Evolutionary conservation across 2,329 filamentous ascomycete species (phyloP).

Genomic region (Neofusicoccum parvum): DNA sequence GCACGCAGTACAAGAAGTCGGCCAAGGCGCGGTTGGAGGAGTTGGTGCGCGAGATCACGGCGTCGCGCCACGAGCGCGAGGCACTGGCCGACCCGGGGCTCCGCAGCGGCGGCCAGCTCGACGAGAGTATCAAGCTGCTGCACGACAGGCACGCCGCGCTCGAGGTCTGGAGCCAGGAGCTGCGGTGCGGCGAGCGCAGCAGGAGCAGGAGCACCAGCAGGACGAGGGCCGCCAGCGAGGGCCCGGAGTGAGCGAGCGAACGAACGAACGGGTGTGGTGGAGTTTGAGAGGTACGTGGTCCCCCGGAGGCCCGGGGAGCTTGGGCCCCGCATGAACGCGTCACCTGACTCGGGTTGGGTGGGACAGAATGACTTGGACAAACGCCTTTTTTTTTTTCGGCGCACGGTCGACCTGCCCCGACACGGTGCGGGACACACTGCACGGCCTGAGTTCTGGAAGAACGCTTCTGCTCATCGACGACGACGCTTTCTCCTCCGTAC

Average conservation of each 20-base stretch:
- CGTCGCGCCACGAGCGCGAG: constrained; percentile 10
- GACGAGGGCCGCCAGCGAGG: neutral
- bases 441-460: no score
- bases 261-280: neutral
- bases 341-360: no score
- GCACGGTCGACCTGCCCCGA: no score
- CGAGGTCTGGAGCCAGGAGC: constrained; percentile 15
- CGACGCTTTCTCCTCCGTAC: no score
- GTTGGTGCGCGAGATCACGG: constrained; percentile 11
- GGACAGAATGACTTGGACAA: no score
- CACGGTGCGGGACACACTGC: no score
- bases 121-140: constrained; percentile 19
- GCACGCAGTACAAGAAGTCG: constrained; percentile 18
- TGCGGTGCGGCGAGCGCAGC: neutral
- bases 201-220: neutral
- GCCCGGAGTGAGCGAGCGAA: neutral
- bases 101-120: neutral
- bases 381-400: no score
- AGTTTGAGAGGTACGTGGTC: no score
- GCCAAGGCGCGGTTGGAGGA: constrained; percentile 13
- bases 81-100: neutral
- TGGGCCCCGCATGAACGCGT: no score
- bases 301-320: no score
- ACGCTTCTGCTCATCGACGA: no score
- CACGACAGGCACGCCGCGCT: constrained; percentile 10